Evolutionary conservation across 305 asterid genomes (phyloP).

Genomic region (Fraxinus dipetala): DNA sequence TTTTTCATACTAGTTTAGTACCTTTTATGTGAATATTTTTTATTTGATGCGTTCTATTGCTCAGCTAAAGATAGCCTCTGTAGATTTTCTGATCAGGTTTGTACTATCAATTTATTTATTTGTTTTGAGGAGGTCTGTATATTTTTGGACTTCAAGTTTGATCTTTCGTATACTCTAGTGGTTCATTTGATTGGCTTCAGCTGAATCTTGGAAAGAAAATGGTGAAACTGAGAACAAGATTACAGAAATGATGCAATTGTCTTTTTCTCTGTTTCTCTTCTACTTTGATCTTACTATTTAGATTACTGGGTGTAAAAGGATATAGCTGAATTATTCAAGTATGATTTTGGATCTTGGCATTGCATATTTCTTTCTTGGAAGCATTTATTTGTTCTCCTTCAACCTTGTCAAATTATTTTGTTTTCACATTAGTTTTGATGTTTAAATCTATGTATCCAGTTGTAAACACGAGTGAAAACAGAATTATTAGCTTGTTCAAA

Average conservation of each 20-base stretch:
- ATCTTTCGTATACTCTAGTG: background rate
- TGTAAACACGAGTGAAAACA: too few relatives aligned
- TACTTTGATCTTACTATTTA: background rate
- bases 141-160: conserved; percentile 20
- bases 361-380: too few relatives aligned
- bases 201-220: conserved; percentile 9
- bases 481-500: background rate
- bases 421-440: too few relatives aligned
- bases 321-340: background rate
- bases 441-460: too few relatives aligned
- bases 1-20: background rate
- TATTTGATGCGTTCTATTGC: background rate
- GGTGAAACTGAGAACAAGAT: background rate
- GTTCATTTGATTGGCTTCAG: background rate
- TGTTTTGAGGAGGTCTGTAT: conserved; percentile 17
- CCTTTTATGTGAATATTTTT: background rate
- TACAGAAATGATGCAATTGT: background rate
- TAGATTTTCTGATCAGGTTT: background rate
- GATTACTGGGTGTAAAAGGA: conserved; percentile 4
- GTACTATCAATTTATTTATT: background rate
- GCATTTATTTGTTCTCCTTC: too few relatives aligned
- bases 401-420: too few relatives aligned
- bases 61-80: background rate
- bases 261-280: background rate
- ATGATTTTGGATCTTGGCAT: background rate